A percentile compares a stretch with the other conserved stretches of the same genome.
These are phyloP conservation scores for Lantana camara DNA, from an alignment of 257 asterid species.

Conservation along the genomic window DNA sequence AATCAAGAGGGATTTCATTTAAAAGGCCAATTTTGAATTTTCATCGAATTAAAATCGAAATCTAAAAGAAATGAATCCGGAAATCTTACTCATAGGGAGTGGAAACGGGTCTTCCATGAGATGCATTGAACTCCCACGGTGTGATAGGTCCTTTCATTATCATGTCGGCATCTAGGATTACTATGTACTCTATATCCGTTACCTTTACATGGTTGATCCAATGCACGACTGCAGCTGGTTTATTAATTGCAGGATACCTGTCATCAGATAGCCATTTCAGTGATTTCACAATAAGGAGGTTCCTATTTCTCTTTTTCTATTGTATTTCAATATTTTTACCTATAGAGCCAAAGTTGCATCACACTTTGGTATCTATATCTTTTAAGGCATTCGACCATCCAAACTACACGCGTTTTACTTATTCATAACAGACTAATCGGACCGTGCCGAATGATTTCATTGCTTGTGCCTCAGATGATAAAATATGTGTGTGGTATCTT, in stretches of 20 bases:
- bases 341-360: too few species aligned
- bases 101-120: conserved; percentile 75
- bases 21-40: too few species aligned
- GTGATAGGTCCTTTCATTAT: conserved; percentile 91
- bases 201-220: conserved; percentile 94
- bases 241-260: conserved; percentile 98
- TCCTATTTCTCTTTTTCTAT: too few species aligned
- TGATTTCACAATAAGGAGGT: neutral
- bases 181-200: conserved; percentile 83
- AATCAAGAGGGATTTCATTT: too few species aligned
- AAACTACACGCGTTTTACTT: too few species aligned
- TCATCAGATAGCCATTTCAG: neutral
- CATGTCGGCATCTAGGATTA: conserved; percentile 93
- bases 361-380: too few species aligned
- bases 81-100: conserved; percentile 87
- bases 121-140: conserved; percentile 95
- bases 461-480: too few species aligned
- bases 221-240: conserved; percentile 92
- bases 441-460: too few species aligned
- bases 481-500: neutral
- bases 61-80: neutral
- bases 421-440: too few species aligned
- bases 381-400: too few species aligned
- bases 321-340: too few species aligned
- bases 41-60: too few species aligned